Conservation (phyloP, 108 stramenopile genomes). For the Asterionellopsis glacialis region DNA sequence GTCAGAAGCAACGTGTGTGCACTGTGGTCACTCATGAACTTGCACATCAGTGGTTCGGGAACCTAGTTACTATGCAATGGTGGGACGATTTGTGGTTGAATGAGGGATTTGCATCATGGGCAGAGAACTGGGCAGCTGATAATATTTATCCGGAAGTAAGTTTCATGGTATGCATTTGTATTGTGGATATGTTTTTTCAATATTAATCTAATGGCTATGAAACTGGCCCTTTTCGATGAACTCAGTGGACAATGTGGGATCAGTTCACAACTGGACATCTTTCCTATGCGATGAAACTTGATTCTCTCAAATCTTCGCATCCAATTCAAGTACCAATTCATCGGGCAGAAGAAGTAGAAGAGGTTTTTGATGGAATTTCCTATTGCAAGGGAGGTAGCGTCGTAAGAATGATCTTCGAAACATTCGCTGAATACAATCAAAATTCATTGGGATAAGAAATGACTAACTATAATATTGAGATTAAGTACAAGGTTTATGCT, state of each 20-base stretch:
- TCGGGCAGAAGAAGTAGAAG: slow-evolving; percentile 60
- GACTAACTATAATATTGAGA: too few species aligned
- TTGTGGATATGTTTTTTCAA: too few species aligned
- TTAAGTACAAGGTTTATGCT: too few species aligned
- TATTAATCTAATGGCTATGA: too few species aligned
- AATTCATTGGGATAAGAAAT: too few species aligned
- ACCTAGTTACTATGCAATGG: slow-evolving; percentile 68
- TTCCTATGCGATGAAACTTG: slow-evolving; percentile 45
- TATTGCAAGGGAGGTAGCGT: slow-evolving; percentile 64
- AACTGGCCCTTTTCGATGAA: too few species aligned
- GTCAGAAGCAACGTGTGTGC: slow-evolving; percentile 85
- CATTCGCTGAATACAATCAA: too few species aligned
- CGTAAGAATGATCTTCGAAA: slow-evolving; percentile 47
- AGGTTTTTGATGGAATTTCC: slow-evolving; percentile 71
- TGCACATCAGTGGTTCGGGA: slow-evolving; percentile 81
- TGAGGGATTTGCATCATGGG: slow-evolving; percentile 64
- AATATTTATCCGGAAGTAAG: slow-evolving; percentile 59
- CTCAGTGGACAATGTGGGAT: slow-evolving; percentile 83
- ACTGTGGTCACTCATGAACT: slow-evolving; percentile 34
- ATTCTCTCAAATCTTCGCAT: slow-evolving; percentile 53
- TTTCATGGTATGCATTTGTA: slow-evolving; percentile 63
- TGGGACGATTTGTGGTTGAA: slow-evolving; percentile 78
- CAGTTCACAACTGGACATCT: slow-evolving; percentile 81
- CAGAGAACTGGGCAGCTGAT: slow-evolving; percentile 41
- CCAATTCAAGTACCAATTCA: slow-evolving; percentile 50